These are phyloP conservation scores for Penicillium tannophilum DNA, from an alignment of 495 filamentous ascomycete genomes.

Conservation along the genomic window DNA sequence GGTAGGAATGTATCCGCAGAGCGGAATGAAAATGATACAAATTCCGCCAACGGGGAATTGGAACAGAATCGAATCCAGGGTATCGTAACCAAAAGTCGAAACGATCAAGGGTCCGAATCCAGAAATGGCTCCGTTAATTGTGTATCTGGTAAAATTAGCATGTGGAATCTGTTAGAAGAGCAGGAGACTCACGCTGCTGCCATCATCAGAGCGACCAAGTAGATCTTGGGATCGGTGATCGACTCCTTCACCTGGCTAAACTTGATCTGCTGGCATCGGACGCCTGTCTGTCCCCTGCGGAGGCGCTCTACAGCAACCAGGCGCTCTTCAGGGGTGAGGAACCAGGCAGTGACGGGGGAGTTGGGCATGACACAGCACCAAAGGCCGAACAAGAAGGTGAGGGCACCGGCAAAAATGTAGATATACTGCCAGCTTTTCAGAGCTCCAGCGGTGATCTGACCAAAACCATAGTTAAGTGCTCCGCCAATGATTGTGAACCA, in stretches of 20 bases:
- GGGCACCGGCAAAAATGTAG: constrained; percentile 62
- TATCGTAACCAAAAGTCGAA: constrained; percentile 68
- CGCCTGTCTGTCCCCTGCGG: constrained; percentile 53
- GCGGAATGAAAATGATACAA: constrained; percentile 63
- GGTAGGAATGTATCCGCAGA: constrained; percentile 63
- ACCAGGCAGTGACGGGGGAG: constrained; percentile 56
- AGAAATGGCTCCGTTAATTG: constrained; percentile 74
- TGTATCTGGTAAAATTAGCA: constrained; percentile 48
- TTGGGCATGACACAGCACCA: constrained; percentile 61
- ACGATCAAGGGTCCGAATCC: constrained; percentile 77
- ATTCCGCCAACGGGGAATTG: constrained; percentile 72
- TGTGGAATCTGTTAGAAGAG: neutral
- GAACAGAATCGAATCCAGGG: constrained; percentile 66
- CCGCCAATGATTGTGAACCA: constrained; percentile 69
- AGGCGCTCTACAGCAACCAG: constrained; percentile 57
- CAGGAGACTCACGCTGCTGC: constrained; percentile 46
- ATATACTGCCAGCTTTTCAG: constrained; percentile 69
- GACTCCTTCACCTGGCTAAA: constrained; percentile 50
- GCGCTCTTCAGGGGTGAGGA: constrained; percentile 51
- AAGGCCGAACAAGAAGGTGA: constrained; percentile 66
- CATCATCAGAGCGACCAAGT: constrained; percentile 60
- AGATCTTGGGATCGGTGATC: constrained; percentile 52
- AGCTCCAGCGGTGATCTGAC: constrained; percentile 57
- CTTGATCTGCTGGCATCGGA: constrained; percentile 56
- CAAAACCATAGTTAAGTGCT: constrained; percentile 71